These are phyloP conservation scores for Telopea speciosissima DNA, from an alignment of 177 flowering plant species.

Conservation along the genomic window DNA sequence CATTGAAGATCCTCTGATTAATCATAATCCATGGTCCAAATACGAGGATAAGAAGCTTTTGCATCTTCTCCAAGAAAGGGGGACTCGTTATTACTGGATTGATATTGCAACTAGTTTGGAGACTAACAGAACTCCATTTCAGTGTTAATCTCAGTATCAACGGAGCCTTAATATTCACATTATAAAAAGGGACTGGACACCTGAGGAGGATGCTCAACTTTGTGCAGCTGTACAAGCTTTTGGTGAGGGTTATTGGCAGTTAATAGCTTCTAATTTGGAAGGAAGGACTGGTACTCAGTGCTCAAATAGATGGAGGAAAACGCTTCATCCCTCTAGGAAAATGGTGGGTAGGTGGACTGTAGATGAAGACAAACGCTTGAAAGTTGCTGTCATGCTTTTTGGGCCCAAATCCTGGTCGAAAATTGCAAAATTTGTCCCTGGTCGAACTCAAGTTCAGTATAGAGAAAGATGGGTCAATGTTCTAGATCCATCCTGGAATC, in stretches of 20 bases:
- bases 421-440: slow-evolving; percentile 73
- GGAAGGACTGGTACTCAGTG: slow-evolving; percentile 85
- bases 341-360: slow-evolving; percentile 62
- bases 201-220: slow-evolving; percentile 79
- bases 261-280: slow-evolving; percentile 59
- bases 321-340: slow-evolving; percentile 64
- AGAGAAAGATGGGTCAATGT: slow-evolving; percentile 92
- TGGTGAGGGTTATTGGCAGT: slow-evolving; percentile 89
- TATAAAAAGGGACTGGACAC: slow-evolving; percentile 72
- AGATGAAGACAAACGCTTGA: slow-evolving; percentile 81
- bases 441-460: slow-evolving; percentile 81
- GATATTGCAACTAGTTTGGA: slow-evolving; percentile 58
- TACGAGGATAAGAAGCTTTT: slow-evolving; percentile 68
- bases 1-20: slow-evolving; percentile 76
- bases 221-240: slow-evolving; percentile 57
- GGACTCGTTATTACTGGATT: slow-evolving; percentile 58
- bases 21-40: slow-evolving; percentile 50
- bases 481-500: slow-evolving; percentile 72
- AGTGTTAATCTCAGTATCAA: slow-evolving; percentile 81
- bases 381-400: slow-evolving; percentile 66
- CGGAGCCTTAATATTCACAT: slow-evolving; percentile 80
- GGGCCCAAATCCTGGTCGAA: slow-evolving; percentile 74
- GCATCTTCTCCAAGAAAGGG: slow-evolving; percentile 47
- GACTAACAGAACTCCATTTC: slow-evolving; percentile 80
- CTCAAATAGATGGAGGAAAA: slow-evolving; percentile 89